Percentiles rank a stretch among this genome's conserved stretches.
phyloP scores from a whole-genome alignment of 2,329 filamentous ascomycete genomes.

The Magnaporthales sp. region DNA sequence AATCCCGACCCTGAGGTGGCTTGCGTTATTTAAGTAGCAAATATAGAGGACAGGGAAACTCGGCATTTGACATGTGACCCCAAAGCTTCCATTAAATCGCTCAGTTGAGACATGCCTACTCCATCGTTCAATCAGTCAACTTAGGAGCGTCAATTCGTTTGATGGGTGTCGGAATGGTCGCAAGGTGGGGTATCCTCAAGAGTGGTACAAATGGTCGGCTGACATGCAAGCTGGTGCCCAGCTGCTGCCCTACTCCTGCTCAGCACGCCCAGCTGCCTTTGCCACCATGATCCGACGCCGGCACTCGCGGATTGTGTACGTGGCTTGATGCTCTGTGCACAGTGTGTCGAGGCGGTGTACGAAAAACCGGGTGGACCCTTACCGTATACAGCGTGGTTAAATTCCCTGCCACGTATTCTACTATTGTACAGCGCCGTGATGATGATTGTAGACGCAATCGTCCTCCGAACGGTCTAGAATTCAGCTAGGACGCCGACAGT shows the following conservation, averaged over 20 bases:
- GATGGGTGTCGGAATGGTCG: neutral
- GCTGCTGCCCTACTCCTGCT: neutral
- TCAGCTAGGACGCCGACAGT: neutral
- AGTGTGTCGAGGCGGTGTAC: neutral
- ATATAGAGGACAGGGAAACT: neutral
- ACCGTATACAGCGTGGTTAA: slow-evolving; percentile 1
- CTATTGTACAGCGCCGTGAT: no score
- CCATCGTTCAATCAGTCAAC: neutral
- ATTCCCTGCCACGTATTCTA: neutral
- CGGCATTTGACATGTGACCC: neutral
- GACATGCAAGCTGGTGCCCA: neutral
- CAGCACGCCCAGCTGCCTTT: neutral
- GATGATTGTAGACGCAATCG: neutral
- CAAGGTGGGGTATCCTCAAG: neutral
- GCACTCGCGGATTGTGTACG: neutral
- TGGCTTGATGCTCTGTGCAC: neutral
- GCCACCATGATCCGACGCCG: neutral
- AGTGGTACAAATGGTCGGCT: neutral
- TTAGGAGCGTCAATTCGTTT: neutral
- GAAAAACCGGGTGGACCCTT: neutral
- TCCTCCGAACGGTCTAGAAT: neutral
- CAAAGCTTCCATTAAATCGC: neutral
- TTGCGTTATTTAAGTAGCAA: slow-evolving; percentile 1
- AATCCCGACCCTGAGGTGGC: neutral
- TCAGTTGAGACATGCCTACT: neutral